Conservation (phyloP, 2,329 filamentous ascomycete species). For the Pseudogymnoascus sp. region DNA sequence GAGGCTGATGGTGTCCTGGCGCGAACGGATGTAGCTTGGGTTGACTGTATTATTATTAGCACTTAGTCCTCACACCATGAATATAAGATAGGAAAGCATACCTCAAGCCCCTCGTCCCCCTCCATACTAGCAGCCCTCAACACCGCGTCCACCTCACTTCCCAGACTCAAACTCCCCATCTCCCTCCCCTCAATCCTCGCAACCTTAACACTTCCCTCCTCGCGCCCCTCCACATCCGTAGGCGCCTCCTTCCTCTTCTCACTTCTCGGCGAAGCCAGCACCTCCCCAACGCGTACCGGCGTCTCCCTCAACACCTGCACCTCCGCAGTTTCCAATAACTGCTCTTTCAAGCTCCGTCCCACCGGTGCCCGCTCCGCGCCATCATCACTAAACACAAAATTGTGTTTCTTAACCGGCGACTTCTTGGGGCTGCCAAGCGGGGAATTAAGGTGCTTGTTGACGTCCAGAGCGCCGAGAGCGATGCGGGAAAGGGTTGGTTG, state of each 20-base stretch:
- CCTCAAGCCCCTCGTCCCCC: not conserved
- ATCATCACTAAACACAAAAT: not conserved
- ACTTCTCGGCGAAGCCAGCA: not conserved
- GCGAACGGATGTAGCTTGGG: not conserved
- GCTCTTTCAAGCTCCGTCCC: not conserved
- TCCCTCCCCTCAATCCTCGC: not conserved
- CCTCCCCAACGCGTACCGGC: not conserved
- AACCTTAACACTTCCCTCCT: not conserved
- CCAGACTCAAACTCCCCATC: not conserved
- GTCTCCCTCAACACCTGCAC: not conserved
- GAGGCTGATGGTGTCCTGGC: not conserved
- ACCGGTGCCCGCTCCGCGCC: not conserved
- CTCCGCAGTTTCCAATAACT: not conserved
- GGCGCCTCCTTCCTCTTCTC: constrained; percentile 3
- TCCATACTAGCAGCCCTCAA: too few species aligned
- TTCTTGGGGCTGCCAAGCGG: not conserved
- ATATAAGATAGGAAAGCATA: not conserved
- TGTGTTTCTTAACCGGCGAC: not conserved
- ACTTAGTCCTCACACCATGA: not conserved
- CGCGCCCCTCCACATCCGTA: not conserved
- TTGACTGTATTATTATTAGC: not conserved
- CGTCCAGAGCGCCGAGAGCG: constrained; percentile 10
- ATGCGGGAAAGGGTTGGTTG: not conserved
- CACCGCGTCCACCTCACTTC: not conserved
- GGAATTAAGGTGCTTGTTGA: constrained; percentile 9